Evolutionary conservation across 2,329 filamentous ascomycete genomes (phyloP), one percentile per base, ranked within the genome.

Genomic region (Colletotrichum sp.): DNA sequence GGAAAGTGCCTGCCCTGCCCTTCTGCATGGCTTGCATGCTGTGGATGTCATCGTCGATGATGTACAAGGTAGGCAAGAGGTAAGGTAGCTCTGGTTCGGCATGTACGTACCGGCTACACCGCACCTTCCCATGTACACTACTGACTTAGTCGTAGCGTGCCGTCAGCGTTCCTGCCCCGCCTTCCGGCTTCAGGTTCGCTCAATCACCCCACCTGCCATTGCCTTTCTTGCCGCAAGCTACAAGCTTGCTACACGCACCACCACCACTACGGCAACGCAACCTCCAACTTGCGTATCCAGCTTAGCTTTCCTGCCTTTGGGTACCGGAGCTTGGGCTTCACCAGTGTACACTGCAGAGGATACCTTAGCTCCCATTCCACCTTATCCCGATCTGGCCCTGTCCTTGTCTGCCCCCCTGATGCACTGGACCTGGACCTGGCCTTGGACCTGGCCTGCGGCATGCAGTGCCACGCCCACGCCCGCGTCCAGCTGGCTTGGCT

Each of bases 121-220:
- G 68, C 68, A 70, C 68, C 68, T 70, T 70, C 57, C 16, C 18
- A n/a, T 49, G 39, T 49, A 49, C 26, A 26, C 26, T 26, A 28
- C 18, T n/a, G 36, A 39, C 36, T 18, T 39, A n/a, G 18, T n/a
- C 18, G 39, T 52, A 52, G 44, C 44, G 44, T 52, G 44, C 44
- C 44, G 44, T 49, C 44, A 49, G 44, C 44, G 44, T 21, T 52
- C 44, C 24, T 60, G 55, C 68, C 68, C 68, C 68, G 68, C 68
- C 68, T 70, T 63, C 68, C 68, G 57, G 55, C 32, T 70, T 63
- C 68, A 68, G 36, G 66, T 59, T 52, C 21, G 32, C 52, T 60
- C 30, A 69, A 30, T 69, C 66, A 69, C 66, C 66, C 66, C 66
- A 69, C 66, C 66, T 69, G 44, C 49, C 65, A 34, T 28, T 68